phyloP scores from a whole-genome alignment of 2,329 filamentous ascomycete genomes.

The Westerdykella ornata region DNA sequence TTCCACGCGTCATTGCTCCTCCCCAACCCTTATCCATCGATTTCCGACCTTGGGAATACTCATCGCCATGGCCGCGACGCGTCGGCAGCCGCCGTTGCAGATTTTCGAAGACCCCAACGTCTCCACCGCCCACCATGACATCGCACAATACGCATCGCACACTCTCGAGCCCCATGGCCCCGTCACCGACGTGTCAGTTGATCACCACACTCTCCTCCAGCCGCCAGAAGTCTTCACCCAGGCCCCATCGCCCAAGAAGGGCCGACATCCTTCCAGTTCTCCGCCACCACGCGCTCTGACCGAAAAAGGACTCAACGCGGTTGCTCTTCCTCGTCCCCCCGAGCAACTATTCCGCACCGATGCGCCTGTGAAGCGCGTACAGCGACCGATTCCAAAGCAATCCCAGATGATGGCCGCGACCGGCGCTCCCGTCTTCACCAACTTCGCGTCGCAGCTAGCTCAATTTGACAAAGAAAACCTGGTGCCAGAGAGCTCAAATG shows the following conservation, averaged over 20 bases:
- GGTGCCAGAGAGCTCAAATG: conserved; percentile 4
- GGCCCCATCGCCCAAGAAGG: conserved; percentile 65
- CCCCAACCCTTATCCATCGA: neutral
- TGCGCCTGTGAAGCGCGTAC: conserved; percentile 59
- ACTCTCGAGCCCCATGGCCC: conserved; percentile 43
- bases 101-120: conserved; percentile 52
- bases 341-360: conserved; percentile 54
- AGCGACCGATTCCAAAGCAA: conserved; percentile 43
- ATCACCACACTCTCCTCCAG: conserved; percentile 61
- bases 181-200: conserved; percentile 43
- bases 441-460: conserved; percentile 38
- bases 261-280: conserved; percentile 51
- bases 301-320: conserved; percentile 58
- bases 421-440: conserved; percentile 50
- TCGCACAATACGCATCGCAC: conserved; percentile 46
- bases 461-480: conserved; percentile 47
- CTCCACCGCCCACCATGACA: conserved; percentile 40
- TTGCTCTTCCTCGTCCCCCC: conserved; percentile 60
- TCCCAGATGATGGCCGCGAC: conserved; percentile 41
- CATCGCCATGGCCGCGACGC: conserved; percentile 49
- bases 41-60: conserved; percentile 19
- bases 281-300: conserved; percentile 53
- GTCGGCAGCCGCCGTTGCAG: conserved; percentile 50
- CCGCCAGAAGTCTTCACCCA: conserved; percentile 49
- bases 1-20: conserved; percentile 36